Conservation (phyloP, 495 filamentous ascomycete species). For the Neurospora tetrasperma region DNA sequence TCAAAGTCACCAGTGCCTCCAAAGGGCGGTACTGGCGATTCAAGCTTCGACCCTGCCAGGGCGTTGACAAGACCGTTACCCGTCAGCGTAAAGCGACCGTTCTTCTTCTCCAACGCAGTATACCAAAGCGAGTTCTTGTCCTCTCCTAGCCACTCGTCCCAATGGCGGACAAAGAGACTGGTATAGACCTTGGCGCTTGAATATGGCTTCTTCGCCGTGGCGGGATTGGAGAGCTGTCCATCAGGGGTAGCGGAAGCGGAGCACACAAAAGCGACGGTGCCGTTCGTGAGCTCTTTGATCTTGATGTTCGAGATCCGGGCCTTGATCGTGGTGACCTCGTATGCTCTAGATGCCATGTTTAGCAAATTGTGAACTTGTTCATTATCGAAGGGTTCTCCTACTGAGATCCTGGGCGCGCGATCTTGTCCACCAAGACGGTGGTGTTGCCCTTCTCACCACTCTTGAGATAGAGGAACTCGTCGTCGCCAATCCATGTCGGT, state of each 20-base stretch:
- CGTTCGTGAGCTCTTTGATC: slow-evolving; percentile 46
- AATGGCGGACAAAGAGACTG: slow-evolving; percentile 64
- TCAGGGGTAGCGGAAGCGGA: slow-evolving; percentile 50
- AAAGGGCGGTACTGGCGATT: slow-evolving; percentile 51
- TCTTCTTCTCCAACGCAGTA: slow-evolving; percentile 45
- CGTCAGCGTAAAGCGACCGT: slow-evolving; percentile 31
- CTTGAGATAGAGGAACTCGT: slow-evolving; percentile 59
- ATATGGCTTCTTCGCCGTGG: slow-evolving; percentile 42
- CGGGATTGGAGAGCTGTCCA: slow-evolving; percentile 51
- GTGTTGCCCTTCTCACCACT: slow-evolving; percentile 57
- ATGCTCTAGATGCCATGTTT: slow-evolving; percentile 23
- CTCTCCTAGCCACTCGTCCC: slow-evolving; percentile 62
- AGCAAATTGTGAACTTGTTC: background rate
- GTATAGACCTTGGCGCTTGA: slow-evolving; percentile 58
- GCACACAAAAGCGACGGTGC: slow-evolving; percentile 60
- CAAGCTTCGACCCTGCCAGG: slow-evolving; percentile 45
- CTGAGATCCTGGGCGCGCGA: slow-evolving; percentile 7
- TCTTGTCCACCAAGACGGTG: slow-evolving; percentile 48
- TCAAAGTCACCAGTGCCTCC: slow-evolving; percentile 47
- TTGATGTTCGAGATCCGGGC: slow-evolving; percentile 70
- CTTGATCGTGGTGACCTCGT: slow-evolving; percentile 51
- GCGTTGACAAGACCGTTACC: slow-evolving; percentile 43
- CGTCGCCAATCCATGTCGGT: slow-evolving; percentile 65
- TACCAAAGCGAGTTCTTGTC: slow-evolving; percentile 66
- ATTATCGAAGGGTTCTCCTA: background rate